phyloP scores from a whole-genome alignment of 768 basidiomycete species.

The Lentinula edodes region DNA sequence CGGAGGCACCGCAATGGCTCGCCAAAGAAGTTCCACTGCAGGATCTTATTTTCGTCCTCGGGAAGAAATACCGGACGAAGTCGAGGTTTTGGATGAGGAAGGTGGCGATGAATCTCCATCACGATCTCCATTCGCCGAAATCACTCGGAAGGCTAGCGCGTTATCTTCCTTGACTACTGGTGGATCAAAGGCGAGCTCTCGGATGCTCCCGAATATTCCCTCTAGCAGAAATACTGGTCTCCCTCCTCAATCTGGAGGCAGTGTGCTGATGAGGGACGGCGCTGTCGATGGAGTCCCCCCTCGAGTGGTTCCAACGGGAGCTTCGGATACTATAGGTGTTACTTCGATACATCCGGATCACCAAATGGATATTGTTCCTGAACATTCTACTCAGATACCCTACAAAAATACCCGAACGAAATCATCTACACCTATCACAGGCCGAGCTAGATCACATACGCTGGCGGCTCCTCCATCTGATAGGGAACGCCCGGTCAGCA shows the following conservation, averaged over 20 bases:
- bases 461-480: background rate
- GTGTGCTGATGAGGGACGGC: background rate
- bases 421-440: background rate
- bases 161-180: background rate
- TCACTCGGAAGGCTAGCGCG: background rate
- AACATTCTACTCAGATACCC: background rate
- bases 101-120: background rate
- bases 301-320: background rate
- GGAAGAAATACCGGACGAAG: constrained; percentile 9
- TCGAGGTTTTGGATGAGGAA: constrained; percentile 1
- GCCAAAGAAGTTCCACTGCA: constrained; percentile 5
- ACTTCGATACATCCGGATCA: too few species aligned
- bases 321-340: background rate
- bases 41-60: constrained; percentile 12
- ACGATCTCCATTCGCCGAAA: background rate
- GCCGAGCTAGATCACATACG: background rate
- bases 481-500: background rate
- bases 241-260: background rate
- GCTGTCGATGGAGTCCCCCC: background rate
- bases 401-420: too few species aligned
- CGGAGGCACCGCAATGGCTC: background rate
- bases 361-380: too few species aligned
- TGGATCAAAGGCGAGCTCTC: background rate
- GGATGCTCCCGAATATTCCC: background rate
- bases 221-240: background rate